A percentile compares a stretch with the other conserved stretches of the same genome.
phyloP scores from a whole-genome alignment of 164 flowering plant species.

The Umbilicus rupestris region DNA sequence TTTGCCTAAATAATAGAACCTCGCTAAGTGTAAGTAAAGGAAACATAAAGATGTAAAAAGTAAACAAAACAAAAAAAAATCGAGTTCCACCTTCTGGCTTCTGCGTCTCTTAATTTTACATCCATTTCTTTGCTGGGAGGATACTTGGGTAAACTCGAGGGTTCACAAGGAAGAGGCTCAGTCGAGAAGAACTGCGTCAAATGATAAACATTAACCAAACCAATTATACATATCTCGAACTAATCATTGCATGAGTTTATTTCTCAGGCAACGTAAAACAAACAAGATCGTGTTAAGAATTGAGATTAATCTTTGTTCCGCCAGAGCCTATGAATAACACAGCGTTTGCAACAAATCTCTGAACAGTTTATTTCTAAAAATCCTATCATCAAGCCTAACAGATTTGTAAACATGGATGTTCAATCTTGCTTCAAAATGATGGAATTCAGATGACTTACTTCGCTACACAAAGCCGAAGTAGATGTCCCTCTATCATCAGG shows the following conservation, averaged over 20 bases:
- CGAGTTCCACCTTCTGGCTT: conserved; percentile 64
- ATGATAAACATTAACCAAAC: conserved; percentile 5
- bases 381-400: neutral
- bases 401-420: neutral
- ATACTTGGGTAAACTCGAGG: conserved; percentile 79
- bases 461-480: conserved; percentile 62
- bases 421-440: neutral
- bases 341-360: no score
- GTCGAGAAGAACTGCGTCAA: conserved; percentile 55
- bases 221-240: neutral
- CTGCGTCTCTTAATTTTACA: conserved; percentile 78
- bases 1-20: neutral
- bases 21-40: neutral
- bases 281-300: no score
- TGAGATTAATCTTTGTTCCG: no score
- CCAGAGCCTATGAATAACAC: no score
- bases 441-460: conserved; percentile 38
- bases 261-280: no score
- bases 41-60: neutral
- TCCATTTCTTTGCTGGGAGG: conserved; percentile 97
- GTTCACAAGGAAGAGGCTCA: conserved; percentile 78
- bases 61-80: no score
- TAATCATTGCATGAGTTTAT: no score
- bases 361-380: neutral
- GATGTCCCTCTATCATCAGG: conserved; percentile 74